Base-by-base conservation (phyloP, 2,329 filamentous ascomycete species). In the Lachnellula hyalina region DNA sequence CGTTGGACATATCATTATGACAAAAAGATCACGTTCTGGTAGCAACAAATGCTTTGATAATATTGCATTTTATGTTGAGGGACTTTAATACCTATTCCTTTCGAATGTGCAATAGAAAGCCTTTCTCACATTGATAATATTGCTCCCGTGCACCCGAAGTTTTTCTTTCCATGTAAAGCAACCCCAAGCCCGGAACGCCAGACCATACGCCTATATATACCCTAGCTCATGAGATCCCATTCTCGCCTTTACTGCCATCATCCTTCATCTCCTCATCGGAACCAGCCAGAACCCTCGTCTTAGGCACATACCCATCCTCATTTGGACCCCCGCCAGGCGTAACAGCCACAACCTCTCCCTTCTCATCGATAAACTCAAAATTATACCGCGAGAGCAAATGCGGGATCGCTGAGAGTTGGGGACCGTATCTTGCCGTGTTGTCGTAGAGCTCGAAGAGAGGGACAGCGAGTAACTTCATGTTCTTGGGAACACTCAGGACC, bases 381-480 rank as follows among this genome's bases (percentile, higher is more conserved):
- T 96, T 95, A 75, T 97, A 99, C 52, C 91, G 82, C 61, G 91
- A 96, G 11, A 99, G 82, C 4, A 97, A 80, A 71, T 99, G 94
- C 0, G 94, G 94, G 54, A 99, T 97, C 1, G 94, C 94, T 1
- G 92, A 96, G 15, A 99, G 84, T 70, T 99, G 94, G 4, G 94
- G 94, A 0, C 94, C 94, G 70, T 99, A 99, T 56, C 94, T 81
- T 12, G 87, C 88, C 0, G 90, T 96, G 73, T 99, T 99, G 68
- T 99, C 94, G 77, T 99, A 99, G 40, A 99, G 84, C 75, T 99
- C 94, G 73, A 97, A 97, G 0, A 99, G 80, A 0, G 94, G 94
- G 1, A 99, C 94, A 1, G 94, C 94, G 41, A 99, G 86, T 23
- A 99, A 84, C 72, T 99, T 99, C 94, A 99, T 97, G 75, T 99